Evolutionary conservation across 2,329 filamentous ascomycete species (phyloP), one percentile per base, ranked within the genome.

Genomic region (Penicillium hordei): DNA sequence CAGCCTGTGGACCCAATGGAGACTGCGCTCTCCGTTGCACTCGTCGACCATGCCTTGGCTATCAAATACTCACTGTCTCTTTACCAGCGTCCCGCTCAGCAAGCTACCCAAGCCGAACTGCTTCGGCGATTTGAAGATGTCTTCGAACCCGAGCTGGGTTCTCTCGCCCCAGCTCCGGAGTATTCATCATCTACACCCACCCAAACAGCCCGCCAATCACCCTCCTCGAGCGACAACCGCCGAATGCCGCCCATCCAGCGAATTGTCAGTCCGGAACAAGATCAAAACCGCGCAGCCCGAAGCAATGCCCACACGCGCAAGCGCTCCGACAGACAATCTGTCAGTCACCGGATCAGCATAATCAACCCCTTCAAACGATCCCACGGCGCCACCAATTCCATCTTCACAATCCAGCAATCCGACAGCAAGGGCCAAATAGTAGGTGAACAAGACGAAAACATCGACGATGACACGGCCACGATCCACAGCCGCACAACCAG

Each of bases 31-130:
- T 89, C 89, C 69, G 89, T 93, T 72, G 90, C 91, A 0, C 82
- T 97, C 31, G 83, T 96, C 42, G 94, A 97, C 68, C 93, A 97
- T 73, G 91, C 91, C 3, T 83, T 96, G 59, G 88, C 91, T 73
- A 86, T 97, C 67, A 92, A 93, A 77, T 87, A 91, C 62, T 93
- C 91, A 67, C 76, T 97, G 61, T 81, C 81, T 4, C 81, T 87
- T 65, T 90, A 91, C 73, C 82, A 83, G 58, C 78, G 83, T 75
- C 73, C 85, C 80, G 73, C 82, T 78, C 74, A 86, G 84, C 72
- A 76, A 64, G 73, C 75, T 34, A 76, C 74, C 3, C 72, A 76
- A 48, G 61, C 68, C 2, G 75, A 78, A 52, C 67, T 78, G 12
- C 69, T 70, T 33, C 70, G 70, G 21, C 74, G 71, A 31, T 76